Percentiles rank a stretch among this genome's conserved stretches.
Evolutionary conservation across 371 early-diverging fungal genomes (phyloP).

Genomic region (Thermomucor indicae-seudaticae): DNA sequence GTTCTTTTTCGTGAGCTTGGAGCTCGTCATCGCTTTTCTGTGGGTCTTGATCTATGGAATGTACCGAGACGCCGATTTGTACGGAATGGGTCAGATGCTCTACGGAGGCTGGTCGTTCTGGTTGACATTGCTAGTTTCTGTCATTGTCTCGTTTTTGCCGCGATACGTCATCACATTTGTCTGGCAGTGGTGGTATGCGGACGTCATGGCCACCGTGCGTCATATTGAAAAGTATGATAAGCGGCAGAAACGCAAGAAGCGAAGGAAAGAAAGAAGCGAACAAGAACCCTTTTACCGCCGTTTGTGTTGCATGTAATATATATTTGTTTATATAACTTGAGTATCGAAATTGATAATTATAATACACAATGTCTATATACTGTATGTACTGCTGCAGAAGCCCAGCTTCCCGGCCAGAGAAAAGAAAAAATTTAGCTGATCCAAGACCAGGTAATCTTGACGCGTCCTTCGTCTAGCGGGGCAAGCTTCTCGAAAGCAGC

Average conservation of each 20-base stretch:
- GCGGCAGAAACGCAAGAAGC: conserved; percentile 2
- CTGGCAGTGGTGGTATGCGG: conserved; percentile 63
- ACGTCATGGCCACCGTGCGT: conserved; percentile 68
- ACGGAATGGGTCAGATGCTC: conserved; percentile 57
- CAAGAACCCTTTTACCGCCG: background rate
- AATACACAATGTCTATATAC: background rate
- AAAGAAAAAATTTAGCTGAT: too few species aligned
- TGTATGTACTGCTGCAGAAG: too few species aligned
- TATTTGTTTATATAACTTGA: too few species aligned
- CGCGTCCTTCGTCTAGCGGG: conserved; percentile 24
- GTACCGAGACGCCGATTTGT: conserved; percentile 46
- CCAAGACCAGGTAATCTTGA: too few species aligned
- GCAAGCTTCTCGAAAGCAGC: conserved; percentile 46
- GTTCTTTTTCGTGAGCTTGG: conserved; percentile 40
- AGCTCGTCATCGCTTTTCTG: conserved; percentile 40
- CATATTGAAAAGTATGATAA: conserved; percentile 47
- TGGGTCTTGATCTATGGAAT: conserved; percentile 60
- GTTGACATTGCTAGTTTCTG: conserved; percentile 54
- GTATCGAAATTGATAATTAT: too few species aligned
- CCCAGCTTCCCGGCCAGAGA: too few species aligned
- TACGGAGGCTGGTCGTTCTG: conserved; percentile 69
- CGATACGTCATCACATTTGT: conserved; percentile 58
- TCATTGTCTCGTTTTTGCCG: conserved; percentile 62
- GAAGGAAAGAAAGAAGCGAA: background rate
- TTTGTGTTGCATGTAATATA: background rate